These are phyloP conservation scores for Vitis riparia DNA, from an alignment of 164 flowering plant genomes.

Conservation along the genomic window DNA sequence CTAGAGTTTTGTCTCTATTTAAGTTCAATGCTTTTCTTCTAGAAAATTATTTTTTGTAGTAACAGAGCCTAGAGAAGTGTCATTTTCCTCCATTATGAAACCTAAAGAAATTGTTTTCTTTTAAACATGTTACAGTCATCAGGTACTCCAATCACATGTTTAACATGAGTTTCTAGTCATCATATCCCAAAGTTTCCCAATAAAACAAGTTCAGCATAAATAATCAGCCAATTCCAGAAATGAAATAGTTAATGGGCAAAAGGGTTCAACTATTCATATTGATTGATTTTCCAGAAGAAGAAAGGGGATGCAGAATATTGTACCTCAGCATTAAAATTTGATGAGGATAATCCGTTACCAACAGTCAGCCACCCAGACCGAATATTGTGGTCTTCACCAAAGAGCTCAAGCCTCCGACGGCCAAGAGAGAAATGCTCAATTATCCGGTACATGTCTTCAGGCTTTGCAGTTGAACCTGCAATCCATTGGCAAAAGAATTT, in stretches of 20 bases:
- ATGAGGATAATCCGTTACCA: slow-evolving; percentile 87
- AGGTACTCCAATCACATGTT: too few relatives aligned
- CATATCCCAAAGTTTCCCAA: too few relatives aligned
- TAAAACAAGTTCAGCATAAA: too few relatives aligned
- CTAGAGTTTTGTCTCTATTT: too few relatives aligned
- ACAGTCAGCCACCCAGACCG: slow-evolving; percentile 97
- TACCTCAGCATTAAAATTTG: slow-evolving; percentile 90
- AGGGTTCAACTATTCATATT: not conserved
- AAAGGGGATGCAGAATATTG: not conserved
- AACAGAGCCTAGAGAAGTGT: too few relatives aligned
- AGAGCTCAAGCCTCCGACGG: slow-evolving; percentile 91
- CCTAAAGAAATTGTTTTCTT: too few relatives aligned
- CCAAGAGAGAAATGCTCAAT: slow-evolving; percentile 97
- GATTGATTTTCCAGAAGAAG: too few relatives aligned
- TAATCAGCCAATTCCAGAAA: not conserved
- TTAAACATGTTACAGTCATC: too few relatives aligned
- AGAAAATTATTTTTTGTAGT: too few relatives aligned
- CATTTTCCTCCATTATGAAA: too few relatives aligned
- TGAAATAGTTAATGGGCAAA: not conserved
- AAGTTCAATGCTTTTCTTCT: too few relatives aligned
- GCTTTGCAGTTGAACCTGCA: slow-evolving; percentile 92
- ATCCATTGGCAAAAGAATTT: slow-evolving; percentile 11
- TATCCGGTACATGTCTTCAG: slow-evolving; percentile 95
- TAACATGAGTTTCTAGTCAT: too few relatives aligned
- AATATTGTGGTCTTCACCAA: slow-evolving; percentile 98